Base-by-base conservation (phyloP, 2,329 filamentous ascomycete species). In the Bipolaris gigantea region DNA sequence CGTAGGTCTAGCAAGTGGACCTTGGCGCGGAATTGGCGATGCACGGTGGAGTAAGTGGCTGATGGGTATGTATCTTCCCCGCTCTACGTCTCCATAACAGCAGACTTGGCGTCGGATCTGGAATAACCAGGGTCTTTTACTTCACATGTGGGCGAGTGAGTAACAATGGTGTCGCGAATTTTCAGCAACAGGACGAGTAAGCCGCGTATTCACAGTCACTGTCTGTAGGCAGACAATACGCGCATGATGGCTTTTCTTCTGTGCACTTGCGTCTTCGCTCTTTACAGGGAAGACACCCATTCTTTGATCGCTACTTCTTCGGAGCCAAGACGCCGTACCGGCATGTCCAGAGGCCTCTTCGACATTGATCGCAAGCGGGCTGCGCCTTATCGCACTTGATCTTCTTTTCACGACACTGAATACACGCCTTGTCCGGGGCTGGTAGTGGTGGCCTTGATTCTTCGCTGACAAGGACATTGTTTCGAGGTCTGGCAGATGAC, bases 361-460 rank as follows among this genome's bases (percentile, higher is more conserved):
- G 57, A 50, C 70, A 73, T 41, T 73, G 65, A 39, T 68, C 66
- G 56, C 70, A 72, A n/a, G 47, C 54, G 4, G 69, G 67, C 34
- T 64, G 67, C 10, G 56, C 62, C 53, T 66, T 60, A 33, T 72
- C 62, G 45, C 69, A 73, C 42, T 69, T 70, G 55, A 72, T 67
- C 21, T 66, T 66, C 50, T 67, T 69, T 46, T 71, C 64, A 21
- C 61, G 50, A 38, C 62, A 66, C 19, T 57, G 51, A 32, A 64
- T 55, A 42, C 63, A 66, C 13, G 60, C 56, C 30, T 63, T 63
- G 39, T 56, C 62, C 32, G 34, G 64, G 7, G 54, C 41, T 10
- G 56, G 50, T 38, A 61, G 56, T 15, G 54, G 48, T 10, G 54
- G 50, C 15, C 41, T 38, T 9, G 51, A 46, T 10, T 52, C 25